These are phyloP conservation scores for Pseudocercospora eumusae DNA, from an alignment of 2,329 filamentous ascomycete species.

Conservation along the genomic window DNA sequence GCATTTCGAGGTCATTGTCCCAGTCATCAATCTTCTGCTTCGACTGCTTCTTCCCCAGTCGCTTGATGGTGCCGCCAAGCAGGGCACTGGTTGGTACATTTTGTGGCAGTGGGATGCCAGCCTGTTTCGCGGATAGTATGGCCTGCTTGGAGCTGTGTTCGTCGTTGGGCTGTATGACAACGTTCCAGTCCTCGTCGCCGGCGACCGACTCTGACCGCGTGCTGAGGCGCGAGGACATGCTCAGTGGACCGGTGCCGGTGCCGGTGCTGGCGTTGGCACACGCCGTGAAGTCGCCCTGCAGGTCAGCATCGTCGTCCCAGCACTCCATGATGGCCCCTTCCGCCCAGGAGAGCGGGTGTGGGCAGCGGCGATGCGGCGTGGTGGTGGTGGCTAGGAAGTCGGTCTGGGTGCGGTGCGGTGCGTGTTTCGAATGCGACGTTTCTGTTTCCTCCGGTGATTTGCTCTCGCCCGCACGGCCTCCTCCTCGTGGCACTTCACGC, in stretches of 20 bases:
- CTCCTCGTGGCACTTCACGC: not conserved
- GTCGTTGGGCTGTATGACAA: conserved; percentile 81
- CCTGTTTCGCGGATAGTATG: conserved; percentile 81
- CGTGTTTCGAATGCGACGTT: conserved; percentile 11
- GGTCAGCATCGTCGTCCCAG: conserved; percentile 59
- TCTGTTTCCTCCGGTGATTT: not conserved
- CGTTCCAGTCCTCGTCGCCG: conserved; percentile 82
- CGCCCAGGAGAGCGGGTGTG: not conserved
- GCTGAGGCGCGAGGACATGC: conserved; percentile 71
- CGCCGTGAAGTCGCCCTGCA: conserved; percentile 62
- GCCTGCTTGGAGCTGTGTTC: conserved; percentile 81
- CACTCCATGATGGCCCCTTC: conserved; percentile 61
- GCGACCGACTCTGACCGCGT: conserved; percentile 68
- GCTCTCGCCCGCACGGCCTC: not conserved
- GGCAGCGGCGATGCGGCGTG: not conserved
- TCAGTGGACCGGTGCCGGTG: conserved; percentile 69
- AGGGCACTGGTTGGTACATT: conserved; percentile 87
- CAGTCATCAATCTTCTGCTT: conserved; percentile 51
- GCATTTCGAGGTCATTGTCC: conserved; percentile 54
- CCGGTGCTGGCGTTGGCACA: conserved; percentile 60
- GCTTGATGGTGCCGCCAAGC: conserved; percentile 88
- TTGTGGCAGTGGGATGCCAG: conserved; percentile 85
- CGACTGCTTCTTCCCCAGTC: conserved; percentile 65
- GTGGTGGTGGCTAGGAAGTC: conserved; percentile 9
- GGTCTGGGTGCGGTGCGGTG: not conserved